Evolutionary conservation across 2,329 filamentous ascomycete genomes (phyloP).

Genomic region (Zarea fungicola): DNA sequence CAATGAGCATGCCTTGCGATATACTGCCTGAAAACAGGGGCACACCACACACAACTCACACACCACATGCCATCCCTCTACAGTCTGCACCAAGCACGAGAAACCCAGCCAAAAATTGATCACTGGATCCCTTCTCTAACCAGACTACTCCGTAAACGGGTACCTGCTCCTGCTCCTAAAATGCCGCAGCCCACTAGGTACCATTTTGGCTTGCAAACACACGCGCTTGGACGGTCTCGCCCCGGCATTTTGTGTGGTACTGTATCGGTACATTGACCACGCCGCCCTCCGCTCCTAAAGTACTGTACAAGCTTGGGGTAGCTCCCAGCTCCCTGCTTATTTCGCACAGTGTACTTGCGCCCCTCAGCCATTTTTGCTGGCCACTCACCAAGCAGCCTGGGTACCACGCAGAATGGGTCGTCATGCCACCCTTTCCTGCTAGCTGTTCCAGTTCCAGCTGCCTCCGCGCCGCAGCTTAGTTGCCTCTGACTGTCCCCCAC

Average conservation of each 20-base stretch:
- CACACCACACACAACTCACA: slow-evolving; percentile 5
- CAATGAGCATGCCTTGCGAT: too few species aligned
- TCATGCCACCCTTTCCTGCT: neutral
- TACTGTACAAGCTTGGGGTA: slow-evolving; percentile 33
- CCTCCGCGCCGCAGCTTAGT: neutral
- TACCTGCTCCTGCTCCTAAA: slow-evolving; percentile 10
- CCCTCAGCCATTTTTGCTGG: neutral
- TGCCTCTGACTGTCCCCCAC: slow-evolving; percentile 4
- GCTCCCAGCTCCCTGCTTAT: neutral
- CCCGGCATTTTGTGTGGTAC: slow-evolving; percentile 26
- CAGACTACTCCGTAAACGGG: too few species aligned
- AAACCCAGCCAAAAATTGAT: too few species aligned
- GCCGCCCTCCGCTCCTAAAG: slow-evolving; percentile 27
- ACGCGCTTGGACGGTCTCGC: slow-evolving; percentile 14
- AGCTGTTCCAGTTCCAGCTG: neutral
- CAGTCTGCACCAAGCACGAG: slow-evolving; percentile 4
- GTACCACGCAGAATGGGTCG: slow-evolving; percentile 6
- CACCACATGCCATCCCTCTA: slow-evolving; percentile 3
- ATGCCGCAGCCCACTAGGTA: slow-evolving; percentile 12
- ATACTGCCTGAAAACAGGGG: too few species aligned
- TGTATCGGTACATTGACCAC: slow-evolving; percentile 33
- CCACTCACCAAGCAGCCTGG: slow-evolving; percentile 4
- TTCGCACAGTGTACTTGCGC: slow-evolving; percentile 33
- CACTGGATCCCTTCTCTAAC: neutral
- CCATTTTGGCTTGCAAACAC: slow-evolving; percentile 2